Base-by-base conservation (phyloP, 148 eudicot genomes). In the Tetragonia tetragonoides region DNA sequence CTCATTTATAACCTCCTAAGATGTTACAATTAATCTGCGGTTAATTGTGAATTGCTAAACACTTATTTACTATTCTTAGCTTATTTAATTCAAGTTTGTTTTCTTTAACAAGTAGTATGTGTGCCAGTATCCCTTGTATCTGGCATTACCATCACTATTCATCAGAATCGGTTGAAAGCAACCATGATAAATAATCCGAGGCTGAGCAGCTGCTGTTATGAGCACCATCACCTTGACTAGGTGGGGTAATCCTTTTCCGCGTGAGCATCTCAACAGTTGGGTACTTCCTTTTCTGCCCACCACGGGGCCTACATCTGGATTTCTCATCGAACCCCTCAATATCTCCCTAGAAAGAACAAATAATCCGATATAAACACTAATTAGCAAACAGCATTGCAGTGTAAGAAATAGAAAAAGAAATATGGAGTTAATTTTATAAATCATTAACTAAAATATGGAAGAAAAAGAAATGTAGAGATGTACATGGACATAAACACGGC, bases 401-500 rank as follows among this genome's bases (percentile, higher is more conserved):
- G 18, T 37, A 38, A 10, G 20, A 18, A 21, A 24, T 21, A 7
- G 3, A 0, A 44, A 8, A 3, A 3, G 5, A 44, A 46, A 46
- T 46, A 46, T 46, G 49, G 34, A 28, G 34, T 28, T 28, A 28
- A 28, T 28, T 28, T 28, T 28, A 28, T 46, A 46, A 5, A 46
- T 6, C 49, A 46, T 2, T 7, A 51, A 6, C 20, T 6, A 24
- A 47, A 14, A 10, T 60, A 39, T 37, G 64, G 9, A 41, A 46
- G 46, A 64, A 39, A 23, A 23, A 57, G 11, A 3, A 18, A 44
- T 39, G 4, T 7, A 6, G 68, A 42, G 5, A 21, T 82, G 82
- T 87, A 95, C 97, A 66, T 28, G 88, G 6, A 79, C 85, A 81
- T 85, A 93, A 15, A 85, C 73, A 78, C 93, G 98, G 82, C 89